Evolutionary conservation across 2,329 filamentous ascomycete species (phyloP).

Genomic region (Monascus ruber): DNA sequence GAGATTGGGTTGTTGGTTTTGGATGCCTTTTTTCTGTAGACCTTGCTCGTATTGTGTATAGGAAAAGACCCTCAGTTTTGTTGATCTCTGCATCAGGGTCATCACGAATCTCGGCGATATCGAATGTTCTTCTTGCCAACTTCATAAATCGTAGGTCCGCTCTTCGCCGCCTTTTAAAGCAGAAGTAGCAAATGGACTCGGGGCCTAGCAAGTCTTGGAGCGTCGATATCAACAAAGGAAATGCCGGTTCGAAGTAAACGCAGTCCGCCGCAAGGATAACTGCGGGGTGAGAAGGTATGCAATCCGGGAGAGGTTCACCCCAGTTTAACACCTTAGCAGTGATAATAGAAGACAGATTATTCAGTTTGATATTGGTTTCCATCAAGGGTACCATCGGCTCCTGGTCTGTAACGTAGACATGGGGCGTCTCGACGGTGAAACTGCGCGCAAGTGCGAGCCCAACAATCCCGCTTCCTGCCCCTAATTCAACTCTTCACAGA

Average conservation of each 20-base stretch:
- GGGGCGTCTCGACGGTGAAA: constrained; percentile 40
- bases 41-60: constrained; percentile 25
- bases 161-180: constrained; percentile 84
- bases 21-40: constrained; percentile 2
- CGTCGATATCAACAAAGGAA: constrained; percentile 73
- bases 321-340: constrained; percentile 68
- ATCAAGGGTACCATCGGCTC: constrained; percentile 74
- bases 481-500: constrained; percentile 67
- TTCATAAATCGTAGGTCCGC: constrained; percentile 69
- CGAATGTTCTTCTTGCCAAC: constrained; percentile 55
- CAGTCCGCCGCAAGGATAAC: constrained; percentile 91
- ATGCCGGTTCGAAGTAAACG: constrained; percentile 93
- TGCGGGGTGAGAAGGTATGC: constrained; percentile 47
- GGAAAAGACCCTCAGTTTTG: constrained; percentile 28
- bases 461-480: constrained; percentile 82
- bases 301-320: constrained; percentile 39
- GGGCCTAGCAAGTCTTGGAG: constrained; percentile 59
- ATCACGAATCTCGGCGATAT: constrained; percentile 51
- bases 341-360: constrained; percentile 54
- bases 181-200: constrained; percentile 65
- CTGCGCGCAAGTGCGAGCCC: constrained; percentile 51
- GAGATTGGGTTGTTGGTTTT: constrained; percentile 3
- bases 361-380: constrained; percentile 76
- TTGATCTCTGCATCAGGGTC: constrained; percentile 30
- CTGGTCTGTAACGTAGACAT: constrained; percentile 78